Base-by-base conservation (phyloP, 805 yeast genomes). In the Monosporozyma yasuniensis region DNA sequence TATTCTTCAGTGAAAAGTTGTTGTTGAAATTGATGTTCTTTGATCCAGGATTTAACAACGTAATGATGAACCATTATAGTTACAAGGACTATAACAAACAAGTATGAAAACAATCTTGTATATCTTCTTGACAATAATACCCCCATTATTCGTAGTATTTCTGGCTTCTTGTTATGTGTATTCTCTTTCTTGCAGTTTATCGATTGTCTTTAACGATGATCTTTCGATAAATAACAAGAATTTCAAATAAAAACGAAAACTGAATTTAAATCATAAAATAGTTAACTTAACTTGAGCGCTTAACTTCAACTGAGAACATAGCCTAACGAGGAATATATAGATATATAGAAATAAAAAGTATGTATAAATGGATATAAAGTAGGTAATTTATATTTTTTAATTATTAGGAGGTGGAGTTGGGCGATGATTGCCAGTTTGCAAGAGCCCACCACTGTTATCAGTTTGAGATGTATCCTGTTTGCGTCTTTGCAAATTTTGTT, bases 401-500 rank as follows among this genome's bases (percentile, higher is more conserved):
- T 35, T 22, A 16, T 14, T 22, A 35, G 39, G 12, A 18, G 42
- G 8, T 10, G 47, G 47, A 11, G 56, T 30, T 18, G 65, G 63
- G 28, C 65, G 53, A 42, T 61, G 65, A n/a, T 54, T 60, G 18
- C 55, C 61, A 22, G 52, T 58, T 35, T 53, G 50, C 3, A 61
- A 47, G 14, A 63, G 47, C 1, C 63, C 63, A 14, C 62, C 60
- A 16, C 58, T 22, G 48, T 46, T 11, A 37, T 19, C 21, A 9
- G 27, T 21, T 39, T 19, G 19, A 11, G 47, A 23, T 7, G 22
- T 3, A 30, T 37, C 18, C 37, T 34, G 28, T 25, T 38, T 22
- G 32, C 37, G 8, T 34, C n/a, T 28, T 30, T 45, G 18, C 22
- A 47, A 16, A 3, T 30, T 22, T 16, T 44, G 38, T 32, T 27